Conservation (phyloP, 306 rosid genomes). For the Citrullus amarus region DNA sequence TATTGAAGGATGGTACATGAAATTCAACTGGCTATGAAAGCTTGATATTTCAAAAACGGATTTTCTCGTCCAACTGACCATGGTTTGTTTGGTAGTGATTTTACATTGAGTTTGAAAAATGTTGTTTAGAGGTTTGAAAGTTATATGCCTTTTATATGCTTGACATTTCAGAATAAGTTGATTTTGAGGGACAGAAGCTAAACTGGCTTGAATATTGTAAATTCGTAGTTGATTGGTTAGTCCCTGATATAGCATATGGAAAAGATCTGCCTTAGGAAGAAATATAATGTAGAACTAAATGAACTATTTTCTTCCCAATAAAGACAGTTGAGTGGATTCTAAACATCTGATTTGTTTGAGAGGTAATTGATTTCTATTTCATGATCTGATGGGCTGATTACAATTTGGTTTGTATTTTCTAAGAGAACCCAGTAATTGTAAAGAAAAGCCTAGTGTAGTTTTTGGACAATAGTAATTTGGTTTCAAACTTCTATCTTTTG, state of each 20-base stretch:
- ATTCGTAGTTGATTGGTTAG: not conserved
- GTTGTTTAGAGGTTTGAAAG: too few species aligned
- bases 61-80: too few species aligned
- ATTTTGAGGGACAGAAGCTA: too few species aligned
- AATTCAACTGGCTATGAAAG: not conserved
- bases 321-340: not conserved
- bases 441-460: too few species aligned
- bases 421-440: not conserved
- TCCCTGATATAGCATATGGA: not conserved
- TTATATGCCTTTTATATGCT: too few species aligned
- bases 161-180: too few species aligned
- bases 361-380: not conserved
- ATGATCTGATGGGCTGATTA: not conserved
- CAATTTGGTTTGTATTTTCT: not conserved
- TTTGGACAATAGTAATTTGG: too few species aligned
- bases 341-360: not conserved
- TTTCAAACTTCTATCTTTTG: too few species aligned
- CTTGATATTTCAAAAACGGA: too few species aligned
- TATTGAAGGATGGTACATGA: not conserved
- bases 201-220: not conserved
- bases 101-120: too few species aligned
- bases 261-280: not conserved
- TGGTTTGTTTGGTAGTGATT: too few species aligned
- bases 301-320: not conserved
- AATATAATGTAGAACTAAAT: not conserved